phyloP scores from a whole-genome alignment of 495 filamentous ascomycete species.

The Neurospora sp. region DNA sequence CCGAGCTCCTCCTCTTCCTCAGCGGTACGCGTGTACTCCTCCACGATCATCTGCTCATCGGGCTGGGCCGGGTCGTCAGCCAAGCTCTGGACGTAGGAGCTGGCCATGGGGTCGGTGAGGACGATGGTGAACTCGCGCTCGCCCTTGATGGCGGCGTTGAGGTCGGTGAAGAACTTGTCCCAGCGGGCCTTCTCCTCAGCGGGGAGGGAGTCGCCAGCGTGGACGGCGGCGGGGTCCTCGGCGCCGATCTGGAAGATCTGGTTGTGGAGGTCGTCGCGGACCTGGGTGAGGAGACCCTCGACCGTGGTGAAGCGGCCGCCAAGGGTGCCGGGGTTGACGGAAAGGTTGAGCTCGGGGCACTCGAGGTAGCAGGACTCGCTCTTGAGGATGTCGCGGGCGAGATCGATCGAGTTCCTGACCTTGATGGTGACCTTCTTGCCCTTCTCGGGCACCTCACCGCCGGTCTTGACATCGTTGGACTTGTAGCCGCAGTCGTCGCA shows the following conservation, averaged over 20 bases:
- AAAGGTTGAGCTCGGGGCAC: conserved; percentile 75
- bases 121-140: conserved; percentile 77
- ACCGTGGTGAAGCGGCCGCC: conserved; percentile 97
- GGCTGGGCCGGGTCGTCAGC: conserved; percentile 53
- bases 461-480: conserved; percentile 92
- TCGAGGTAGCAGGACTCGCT: conserved; percentile 79
- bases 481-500: conserved; percentile 90
- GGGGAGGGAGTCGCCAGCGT: conserved; percentile 53
- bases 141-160: conserved; percentile 70
- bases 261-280: conserved; percentile 74
- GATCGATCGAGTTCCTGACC: conserved; percentile 64
- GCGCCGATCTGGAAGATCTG: conserved; percentile 73
- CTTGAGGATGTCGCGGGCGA: conserved; percentile 90
- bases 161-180: conserved; percentile 65
- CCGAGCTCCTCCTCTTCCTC: conserved; percentile 91
- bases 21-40: conserved; percentile 78
- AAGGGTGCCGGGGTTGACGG: conserved; percentile 80
- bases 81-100: conserved; percentile 87
- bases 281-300: conserved; percentile 87
- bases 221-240: conserved; percentile 15
- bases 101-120: conserved; percentile 78
- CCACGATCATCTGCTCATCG: conserved; percentile 69
- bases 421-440: conserved; percentile 73
- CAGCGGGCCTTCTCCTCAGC: conserved; percentile 55
- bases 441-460: conserved; percentile 79